phyloP scores from a whole-genome alignment of 352 stramenopile species.

The Globisporangium acanthophoron region DNA sequence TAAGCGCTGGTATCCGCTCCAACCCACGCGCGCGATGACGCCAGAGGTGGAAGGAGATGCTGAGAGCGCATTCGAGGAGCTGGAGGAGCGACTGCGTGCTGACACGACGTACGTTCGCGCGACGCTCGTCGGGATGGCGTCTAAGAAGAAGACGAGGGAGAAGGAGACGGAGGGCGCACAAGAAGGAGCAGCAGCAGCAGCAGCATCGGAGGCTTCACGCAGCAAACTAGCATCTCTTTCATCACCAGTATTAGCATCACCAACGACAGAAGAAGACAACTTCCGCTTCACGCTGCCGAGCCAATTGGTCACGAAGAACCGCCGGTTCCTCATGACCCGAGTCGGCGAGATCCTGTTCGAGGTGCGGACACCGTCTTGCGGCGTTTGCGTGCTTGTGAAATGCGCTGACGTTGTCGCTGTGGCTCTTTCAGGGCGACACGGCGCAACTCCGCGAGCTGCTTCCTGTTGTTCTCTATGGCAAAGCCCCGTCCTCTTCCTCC shows the following conservation, averaged over 20 bases:
- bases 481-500: background rate
- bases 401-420: background rate
- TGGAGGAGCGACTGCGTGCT: background rate
- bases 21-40: background rate
- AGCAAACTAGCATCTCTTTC: background rate
- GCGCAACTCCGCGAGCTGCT: slow-evolving; percentile 30
- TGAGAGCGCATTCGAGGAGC: slow-evolving; percentile 6
- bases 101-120: slow-evolving; percentile 3
- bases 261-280: background rate
- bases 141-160: background rate
- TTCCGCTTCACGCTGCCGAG: slow-evolving; percentile 14
- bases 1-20: slow-evolving; percentile 11
- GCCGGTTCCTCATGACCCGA: slow-evolving; percentile 8
- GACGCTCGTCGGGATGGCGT: background rate
- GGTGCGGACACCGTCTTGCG: background rate
- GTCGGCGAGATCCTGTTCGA: slow-evolving; percentile 14
- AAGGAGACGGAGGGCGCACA: background rate
- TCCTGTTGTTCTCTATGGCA: slow-evolving; percentile 27
- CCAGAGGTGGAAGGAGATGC: background rate
- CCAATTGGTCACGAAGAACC: slow-evolving; percentile 1
- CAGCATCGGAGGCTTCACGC: background rate
- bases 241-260: background rate
- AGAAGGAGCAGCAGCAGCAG: background rate
- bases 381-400: background rate
- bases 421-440: slow-evolving; percentile 13